A percentile compares a stretch with the other conserved stretches of the same genome.
Conservation (phyloP, 352 stramenopile species). For the Hyaloperonospora brassicae region DNA sequence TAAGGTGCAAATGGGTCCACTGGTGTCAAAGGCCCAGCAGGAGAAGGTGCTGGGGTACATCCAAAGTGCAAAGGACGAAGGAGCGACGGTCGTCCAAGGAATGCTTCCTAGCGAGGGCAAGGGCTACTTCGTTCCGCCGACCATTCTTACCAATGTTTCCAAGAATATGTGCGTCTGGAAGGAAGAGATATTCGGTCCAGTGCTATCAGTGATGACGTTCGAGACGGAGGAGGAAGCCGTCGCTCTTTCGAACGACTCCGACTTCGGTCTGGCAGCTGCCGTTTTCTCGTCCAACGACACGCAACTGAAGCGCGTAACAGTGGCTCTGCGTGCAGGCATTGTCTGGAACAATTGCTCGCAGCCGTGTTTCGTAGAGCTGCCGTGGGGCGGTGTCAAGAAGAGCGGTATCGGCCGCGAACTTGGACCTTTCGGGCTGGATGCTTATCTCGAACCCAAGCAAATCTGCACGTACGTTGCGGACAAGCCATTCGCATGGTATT, state of each 20-base stretch:
- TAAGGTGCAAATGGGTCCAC: slow-evolving; percentile 59
- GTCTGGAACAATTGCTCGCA: slow-evolving; percentile 25
- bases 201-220: slow-evolving; percentile 82
- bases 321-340: slow-evolving; percentile 21
- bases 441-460: slow-evolving; percentile 65
- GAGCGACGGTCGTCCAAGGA: slow-evolving; percentile 36
- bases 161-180: slow-evolving; percentile 65
- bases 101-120: slow-evolving; percentile 8
- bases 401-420: slow-evolving; percentile 69
- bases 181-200: slow-evolving; percentile 87
- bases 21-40: slow-evolving; percentile 66
- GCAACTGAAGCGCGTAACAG: slow-evolving; percentile 51
- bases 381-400: slow-evolving; percentile 83
- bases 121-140: slow-evolving; percentile 73
- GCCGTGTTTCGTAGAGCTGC: slow-evolving; percentile 36
- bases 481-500: slow-evolving; percentile 60
- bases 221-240: slow-evolving; percentile 79
- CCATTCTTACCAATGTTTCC: slow-evolving; percentile 62
- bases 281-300: slow-evolving; percentile 55
- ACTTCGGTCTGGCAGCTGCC: slow-evolving; percentile 68
- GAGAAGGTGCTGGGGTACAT: slow-evolving; percentile 70
- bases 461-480: slow-evolving; percentile 62
- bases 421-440: slow-evolving; percentile 49
- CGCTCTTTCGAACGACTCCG: slow-evolving; percentile 23
- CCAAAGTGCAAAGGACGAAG: slow-evolving; percentile 36